phyloP scores from a whole-genome alignment of 345 rosid genomes.

The Theobroma cacao region DNA sequence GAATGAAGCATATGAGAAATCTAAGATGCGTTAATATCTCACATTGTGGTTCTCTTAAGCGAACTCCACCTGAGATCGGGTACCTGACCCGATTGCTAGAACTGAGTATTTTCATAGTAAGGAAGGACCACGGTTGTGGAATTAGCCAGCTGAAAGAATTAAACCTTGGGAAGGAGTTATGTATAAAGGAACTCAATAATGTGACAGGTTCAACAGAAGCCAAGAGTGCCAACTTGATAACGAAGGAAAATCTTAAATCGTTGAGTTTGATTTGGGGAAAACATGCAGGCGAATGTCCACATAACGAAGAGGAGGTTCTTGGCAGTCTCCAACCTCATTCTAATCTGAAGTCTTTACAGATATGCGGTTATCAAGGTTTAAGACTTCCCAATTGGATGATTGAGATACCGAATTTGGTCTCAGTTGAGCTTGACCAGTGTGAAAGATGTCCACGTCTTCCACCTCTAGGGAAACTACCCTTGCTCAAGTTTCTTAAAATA shows the following conservation, averaged over 20 bases:
- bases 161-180: slow-evolving; percentile 12
- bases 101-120: slow-evolving; percentile 18
- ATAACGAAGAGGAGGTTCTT: slow-evolving; percentile 13
- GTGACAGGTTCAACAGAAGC: slow-evolving; percentile 15
- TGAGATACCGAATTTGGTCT: neutral
- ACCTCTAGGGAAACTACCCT: slow-evolving; percentile 4
- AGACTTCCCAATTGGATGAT: neutral
- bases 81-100: slow-evolving; percentile 3
- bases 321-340: slow-evolving; percentile 15
- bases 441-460: slow-evolving; percentile 5
- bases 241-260: slow-evolving; percentile 8
- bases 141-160: slow-evolving; percentile 2
- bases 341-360: neutral
- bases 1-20: neutral
- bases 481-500: neutral
- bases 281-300: neutral
- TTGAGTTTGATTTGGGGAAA: slow-evolving; percentile 5
- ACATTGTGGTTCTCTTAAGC: neutral
- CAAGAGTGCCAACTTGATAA: slow-evolving; percentile 10
- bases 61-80: slow-evolving; percentile 12
- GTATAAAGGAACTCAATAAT: neutral
- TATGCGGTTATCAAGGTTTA: slow-evolving; percentile 5
- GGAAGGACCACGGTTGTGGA: neutral
- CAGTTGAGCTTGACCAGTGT: neutral
- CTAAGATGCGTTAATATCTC: neutral